Conservation (phyloP, 768 basidiomycete genomes). For the Mycena galericulata region DNA sequence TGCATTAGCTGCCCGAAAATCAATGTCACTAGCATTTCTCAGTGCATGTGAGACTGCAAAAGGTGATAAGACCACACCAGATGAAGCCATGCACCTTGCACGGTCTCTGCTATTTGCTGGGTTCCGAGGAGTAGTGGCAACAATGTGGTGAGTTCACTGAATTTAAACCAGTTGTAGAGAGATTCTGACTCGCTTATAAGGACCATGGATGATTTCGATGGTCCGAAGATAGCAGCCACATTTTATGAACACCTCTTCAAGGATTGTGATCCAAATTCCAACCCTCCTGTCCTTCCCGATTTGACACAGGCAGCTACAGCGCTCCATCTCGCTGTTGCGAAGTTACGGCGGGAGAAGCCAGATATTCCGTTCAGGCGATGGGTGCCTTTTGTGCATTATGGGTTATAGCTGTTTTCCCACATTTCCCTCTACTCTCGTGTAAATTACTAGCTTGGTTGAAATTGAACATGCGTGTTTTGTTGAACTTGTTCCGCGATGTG, state of each 20-base stretch:
- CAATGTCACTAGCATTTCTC: conserved; percentile 42
- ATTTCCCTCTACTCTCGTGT: too few species aligned
- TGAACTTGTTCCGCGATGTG: too few species aligned
- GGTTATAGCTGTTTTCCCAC: neutral
- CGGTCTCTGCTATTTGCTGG: conserved; percentile 38
- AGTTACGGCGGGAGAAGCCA: neutral
- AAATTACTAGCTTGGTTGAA: too few species aligned
- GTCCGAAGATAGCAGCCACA: neutral
- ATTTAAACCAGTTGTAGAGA: neutral
- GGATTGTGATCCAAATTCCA: neutral
- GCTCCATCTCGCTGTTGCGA: neutral
- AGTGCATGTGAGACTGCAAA: conserved; percentile 49
- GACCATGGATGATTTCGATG: neutral
- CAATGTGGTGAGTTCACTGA: conserved; percentile 35
- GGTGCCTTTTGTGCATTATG: conserved; percentile 7
- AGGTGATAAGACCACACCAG: conserved; percentile 37
- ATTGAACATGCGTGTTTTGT: too few species aligned
- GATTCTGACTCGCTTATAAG: neutral
- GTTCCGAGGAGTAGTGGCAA: conserved; percentile 28
- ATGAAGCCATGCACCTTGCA: conserved; percentile 42
- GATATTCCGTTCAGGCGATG: neutral
- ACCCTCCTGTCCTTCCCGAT: neutral
- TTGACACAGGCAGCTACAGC: neutral
- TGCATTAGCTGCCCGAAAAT: too few species aligned
- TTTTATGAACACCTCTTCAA: conserved; percentile 14